phyloP scores from a whole-genome alignment of 495 filamentous ascomycete genomes.

The Margaritispora aquatica region DNA sequence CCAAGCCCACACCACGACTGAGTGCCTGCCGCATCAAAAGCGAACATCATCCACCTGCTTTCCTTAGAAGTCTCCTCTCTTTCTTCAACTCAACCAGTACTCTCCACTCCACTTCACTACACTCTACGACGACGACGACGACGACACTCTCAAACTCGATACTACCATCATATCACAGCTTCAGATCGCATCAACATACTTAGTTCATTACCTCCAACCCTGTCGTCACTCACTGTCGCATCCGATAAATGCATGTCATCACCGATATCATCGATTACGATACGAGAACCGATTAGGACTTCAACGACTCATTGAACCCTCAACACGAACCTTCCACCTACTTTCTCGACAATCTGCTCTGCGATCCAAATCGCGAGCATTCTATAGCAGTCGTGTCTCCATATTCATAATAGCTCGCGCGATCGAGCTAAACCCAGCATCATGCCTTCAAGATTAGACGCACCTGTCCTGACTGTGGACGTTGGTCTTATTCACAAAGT shows the following conservation, averaged over 20 bases:
- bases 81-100: not conserved
- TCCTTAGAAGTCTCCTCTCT: not conserved
- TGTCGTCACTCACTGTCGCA: not conserved
- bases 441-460: constrained; percentile 60
- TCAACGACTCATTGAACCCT: not conserved
- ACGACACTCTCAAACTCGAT: not conserved
- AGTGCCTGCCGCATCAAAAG: not conserved
- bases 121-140: not conserved
- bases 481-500: constrained; percentile 86
- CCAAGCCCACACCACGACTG: not conserved
- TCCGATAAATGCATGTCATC: constrained; percentile 14
- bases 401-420: constrained; percentile 19
- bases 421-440: constrained; percentile 20
- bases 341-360: constrained; percentile 2
- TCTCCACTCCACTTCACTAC: not conserved
- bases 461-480: constrained; percentile 75
- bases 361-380: constrained; percentile 25
- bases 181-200: not conserved
- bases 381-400: constrained; percentile 18
- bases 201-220: not conserved
- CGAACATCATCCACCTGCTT: not conserved
- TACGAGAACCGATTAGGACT: constrained; percentile 11
- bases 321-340: not conserved
- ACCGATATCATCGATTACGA: constrained; percentile 22
- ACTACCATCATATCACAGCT: not conserved